phyloP scores from a whole-genome alignment of 2,329 filamentous ascomycete species.

The Orbilia quercus region DNA sequence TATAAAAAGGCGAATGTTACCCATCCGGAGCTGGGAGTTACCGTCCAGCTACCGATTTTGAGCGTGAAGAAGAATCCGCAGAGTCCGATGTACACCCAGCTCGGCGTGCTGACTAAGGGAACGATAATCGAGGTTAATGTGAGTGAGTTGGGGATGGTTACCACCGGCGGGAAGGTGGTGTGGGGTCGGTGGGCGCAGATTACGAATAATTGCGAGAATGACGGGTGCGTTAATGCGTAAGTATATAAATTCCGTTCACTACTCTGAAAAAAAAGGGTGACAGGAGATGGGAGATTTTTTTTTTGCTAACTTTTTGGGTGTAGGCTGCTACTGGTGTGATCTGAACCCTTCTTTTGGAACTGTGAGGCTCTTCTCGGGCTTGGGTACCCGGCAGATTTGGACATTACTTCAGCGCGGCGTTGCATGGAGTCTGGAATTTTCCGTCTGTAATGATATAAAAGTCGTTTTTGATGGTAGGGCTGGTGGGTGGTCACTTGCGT shows the following conservation, averaged over 20 bases:
- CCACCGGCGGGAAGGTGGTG: conserved; percentile 89
- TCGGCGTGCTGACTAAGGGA: conserved; percentile 88
- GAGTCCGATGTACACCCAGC: conserved; percentile 89
- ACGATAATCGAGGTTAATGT: conserved; percentile 93
- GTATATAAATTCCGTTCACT: conserved; percentile 55
- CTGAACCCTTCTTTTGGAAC: neutral
- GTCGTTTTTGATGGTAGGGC: conserved; percentile 2
- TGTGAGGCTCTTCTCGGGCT: neutral
- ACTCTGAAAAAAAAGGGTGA: neutral
- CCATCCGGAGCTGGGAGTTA: conserved; percentile 83
- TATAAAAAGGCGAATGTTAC: conserved; percentile 70
- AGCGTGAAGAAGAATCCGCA: conserved; percentile 86
- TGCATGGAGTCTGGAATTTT: conserved; percentile 46
- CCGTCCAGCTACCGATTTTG: conserved; percentile 85
- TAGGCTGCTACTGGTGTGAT: conserved; percentile 52
- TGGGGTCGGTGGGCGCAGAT: conserved; percentile 88
- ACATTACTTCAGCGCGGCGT: conserved; percentile 30
- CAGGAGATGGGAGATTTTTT: no score
- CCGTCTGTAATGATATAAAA: neutral
- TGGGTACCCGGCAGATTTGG: neutral
- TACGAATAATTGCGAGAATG: conserved; percentile 71
- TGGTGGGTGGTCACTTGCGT: neutral
- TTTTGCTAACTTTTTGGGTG: conserved; percentile 9
- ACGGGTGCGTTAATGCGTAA: conserved; percentile 72
- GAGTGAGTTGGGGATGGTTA: conserved; percentile 88